Percentiles rank a stretch among this genome's conserved stretches.
phyloP scores from a whole-genome alignment of 306 rosid species.

The Pueraria montana region DNA sequence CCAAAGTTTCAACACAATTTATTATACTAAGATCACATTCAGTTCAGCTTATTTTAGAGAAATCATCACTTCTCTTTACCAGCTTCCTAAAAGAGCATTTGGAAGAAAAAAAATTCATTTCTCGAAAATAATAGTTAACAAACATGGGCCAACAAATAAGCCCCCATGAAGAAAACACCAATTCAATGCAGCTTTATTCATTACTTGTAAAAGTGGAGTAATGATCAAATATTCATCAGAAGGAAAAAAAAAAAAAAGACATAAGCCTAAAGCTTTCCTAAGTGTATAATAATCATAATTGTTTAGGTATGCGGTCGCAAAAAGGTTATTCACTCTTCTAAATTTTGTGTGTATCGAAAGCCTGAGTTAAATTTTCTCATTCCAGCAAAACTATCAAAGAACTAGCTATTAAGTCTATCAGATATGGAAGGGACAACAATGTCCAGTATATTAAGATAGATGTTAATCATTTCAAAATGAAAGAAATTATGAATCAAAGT shows the following conservation, averaged over 20 bases:
- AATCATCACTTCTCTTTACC: not conserved
- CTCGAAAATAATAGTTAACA: not conserved
- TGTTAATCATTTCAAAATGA: not conserved
- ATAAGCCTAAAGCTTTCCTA: not conserved
- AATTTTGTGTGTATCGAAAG: not conserved
- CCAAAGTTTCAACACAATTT: not conserved
- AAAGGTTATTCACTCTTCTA: not conserved
- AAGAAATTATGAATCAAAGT: not conserved
- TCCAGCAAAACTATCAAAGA: not conserved
- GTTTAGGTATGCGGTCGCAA: not conserved
- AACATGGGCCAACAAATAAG: not conserved
- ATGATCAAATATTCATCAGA: not conserved
- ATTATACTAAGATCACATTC: not conserved
- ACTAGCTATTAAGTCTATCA: constrained; percentile 12
- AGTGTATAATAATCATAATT: not conserved
- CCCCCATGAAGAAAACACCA: not conserved
- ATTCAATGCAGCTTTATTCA: not conserved
- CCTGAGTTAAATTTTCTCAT: not conserved
- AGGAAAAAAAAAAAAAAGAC: not conserved
- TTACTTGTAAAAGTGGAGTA: not conserved
- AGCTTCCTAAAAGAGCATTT: not conserved
- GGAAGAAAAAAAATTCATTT: not conserved
- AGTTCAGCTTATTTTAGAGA: not conserved
- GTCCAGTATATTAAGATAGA: not conserved
- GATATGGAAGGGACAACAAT: not conserved